Evolutionary conservation across 2,329 filamentous ascomycete species (phyloP), one percentile per base, ranked within the genome.

Genomic region (Diaporthe vaccinii): DNA sequence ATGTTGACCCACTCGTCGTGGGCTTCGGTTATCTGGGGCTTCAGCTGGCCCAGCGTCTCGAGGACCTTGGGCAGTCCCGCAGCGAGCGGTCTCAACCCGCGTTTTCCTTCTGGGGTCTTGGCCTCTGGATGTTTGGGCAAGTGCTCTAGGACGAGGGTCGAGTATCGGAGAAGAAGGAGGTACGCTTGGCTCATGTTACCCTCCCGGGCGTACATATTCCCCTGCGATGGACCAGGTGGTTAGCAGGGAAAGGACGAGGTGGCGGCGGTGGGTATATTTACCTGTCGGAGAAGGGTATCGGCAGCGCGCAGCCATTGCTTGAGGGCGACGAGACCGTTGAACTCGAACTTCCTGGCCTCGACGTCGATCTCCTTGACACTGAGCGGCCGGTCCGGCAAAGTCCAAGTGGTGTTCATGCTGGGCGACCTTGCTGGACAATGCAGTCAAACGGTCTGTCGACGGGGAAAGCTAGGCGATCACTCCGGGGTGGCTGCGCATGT

Each of bases 151-250:
- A 98, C 91, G n/a, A 99, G 91, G 72, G 93, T 89, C 14, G 95
- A 95, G 84, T 98, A 95, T 79, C 97, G 92, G 82, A 97, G 95
- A n/a, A 98, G 90, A 75, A 98, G 91, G 73, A 98, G 90, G 83
- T 98, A 99, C 6, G 96, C 94, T 81, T 97, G 93, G 79, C 95
- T 91, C 78, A 95, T 91, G 84, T 98, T 96, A 80, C 93, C 93
- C 84, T 98, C 96, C 57, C 90, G 90, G 80, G 97, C 90, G 82
- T 98, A 98, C 79, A 96, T 95, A 70, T 91, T 89, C 28, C 95
- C 96, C 94, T 98, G 41, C 3, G 3, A 22, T 55, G 6, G 59
- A 34, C n/a, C 6, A 41, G 10, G 28, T 22, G n/a, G 9, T 46
- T 46, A 69, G 22, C 20, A 17, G 36, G 9, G 28, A 10, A 20